Evolutionary conservation across 345 rosid species (phyloP).

Genomic region (Eucalyptus camaldulensis): DNA sequence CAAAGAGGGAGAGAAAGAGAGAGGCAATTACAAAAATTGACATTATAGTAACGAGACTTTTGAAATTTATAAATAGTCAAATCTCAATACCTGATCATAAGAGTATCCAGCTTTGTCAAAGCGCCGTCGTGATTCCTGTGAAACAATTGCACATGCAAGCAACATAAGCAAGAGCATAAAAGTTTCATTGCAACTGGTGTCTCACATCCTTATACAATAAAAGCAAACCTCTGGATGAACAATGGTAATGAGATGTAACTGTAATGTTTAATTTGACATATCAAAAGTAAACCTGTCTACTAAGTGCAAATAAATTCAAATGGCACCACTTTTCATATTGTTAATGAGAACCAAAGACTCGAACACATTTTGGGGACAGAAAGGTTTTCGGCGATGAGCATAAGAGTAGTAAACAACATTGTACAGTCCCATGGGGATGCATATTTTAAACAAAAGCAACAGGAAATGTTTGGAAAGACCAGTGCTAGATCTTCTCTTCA

Average conservation of each 20-base stretch:
- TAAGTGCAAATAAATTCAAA: not conserved
- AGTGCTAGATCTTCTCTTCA: not conserved
- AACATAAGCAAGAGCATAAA: not conserved
- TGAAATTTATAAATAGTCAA: not conserved
- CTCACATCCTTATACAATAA: not conserved
- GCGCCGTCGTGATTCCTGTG: slow-evolving; percentile 68
- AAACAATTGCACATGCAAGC: not conserved
- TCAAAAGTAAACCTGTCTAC: not conserved
- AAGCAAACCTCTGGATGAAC: not conserved
- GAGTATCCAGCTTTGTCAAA: slow-evolving; percentile 44
- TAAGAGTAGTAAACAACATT: not conserved
- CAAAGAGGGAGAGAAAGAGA: not conserved
- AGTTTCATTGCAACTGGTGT: not conserved
- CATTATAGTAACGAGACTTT: not conserved
- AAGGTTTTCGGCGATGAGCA: not conserved
- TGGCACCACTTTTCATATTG: not conserved
- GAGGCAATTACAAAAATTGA: not conserved
- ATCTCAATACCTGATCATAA: slow-evolving; percentile 66
- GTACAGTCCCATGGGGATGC: not conserved
- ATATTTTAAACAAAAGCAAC: not conserved
- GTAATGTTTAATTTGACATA: not conserved
- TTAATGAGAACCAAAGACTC: not conserved
- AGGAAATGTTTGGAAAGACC: not conserved
- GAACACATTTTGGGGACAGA: not conserved
- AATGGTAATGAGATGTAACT: not conserved